phyloP scores from a whole-genome alignment of 768 basidiomycete species.

The Collybia sp. region DNA sequence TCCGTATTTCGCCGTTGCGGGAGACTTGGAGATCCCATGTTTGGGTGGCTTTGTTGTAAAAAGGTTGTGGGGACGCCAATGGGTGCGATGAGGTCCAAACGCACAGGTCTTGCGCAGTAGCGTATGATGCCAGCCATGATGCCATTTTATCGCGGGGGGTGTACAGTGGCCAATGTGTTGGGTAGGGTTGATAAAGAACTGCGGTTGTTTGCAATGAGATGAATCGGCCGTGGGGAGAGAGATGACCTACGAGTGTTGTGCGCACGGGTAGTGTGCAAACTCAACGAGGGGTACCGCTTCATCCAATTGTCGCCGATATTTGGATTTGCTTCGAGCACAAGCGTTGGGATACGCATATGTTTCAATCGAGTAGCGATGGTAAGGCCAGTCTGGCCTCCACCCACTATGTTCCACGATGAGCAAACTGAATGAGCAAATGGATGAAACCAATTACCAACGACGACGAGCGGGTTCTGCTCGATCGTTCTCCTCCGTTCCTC shows the following conservation, averaged over 20 bases:
- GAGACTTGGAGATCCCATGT: slow-evolving; percentile 30
- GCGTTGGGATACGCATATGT: slow-evolving; percentile 30
- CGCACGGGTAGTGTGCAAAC: slow-evolving; percentile 32
- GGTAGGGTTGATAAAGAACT: slow-evolving; percentile 36
- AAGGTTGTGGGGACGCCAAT: slow-evolving; percentile 11
- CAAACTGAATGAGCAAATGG: not conserved
- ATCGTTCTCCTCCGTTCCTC: slow-evolving; percentile 26
- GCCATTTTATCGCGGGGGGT: slow-evolving; percentile 38
- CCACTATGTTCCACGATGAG: slow-evolving; percentile 22
- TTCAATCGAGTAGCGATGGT: slow-evolving; percentile 36
- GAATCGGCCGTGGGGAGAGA: too few species aligned
- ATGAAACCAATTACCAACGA: slow-evolving; percentile 26
- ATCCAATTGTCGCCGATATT: slow-evolving; percentile 39
- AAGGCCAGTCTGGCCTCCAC: slow-evolving; percentile 39
- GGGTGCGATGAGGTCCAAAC: slow-evolving; percentile 35
- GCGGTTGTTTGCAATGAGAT: not conserved
- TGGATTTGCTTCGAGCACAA: slow-evolving; percentile 29
- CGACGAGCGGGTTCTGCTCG: slow-evolving; percentile 31
- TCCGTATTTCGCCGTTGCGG: slow-evolving; percentile 19
- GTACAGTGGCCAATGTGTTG: slow-evolving; percentile 34
- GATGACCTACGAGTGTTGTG: slow-evolving; percentile 9
- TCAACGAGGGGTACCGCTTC: slow-evolving; percentile 35
- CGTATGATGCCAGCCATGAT: slow-evolving; percentile 40
- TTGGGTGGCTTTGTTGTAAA: slow-evolving; percentile 23
- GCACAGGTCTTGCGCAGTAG: slow-evolving; percentile 31